These are phyloP conservation scores for Eragrostis nindensis DNA, from an alignment of 176 grass and related monocot species.

Conservation along the genomic window DNA sequence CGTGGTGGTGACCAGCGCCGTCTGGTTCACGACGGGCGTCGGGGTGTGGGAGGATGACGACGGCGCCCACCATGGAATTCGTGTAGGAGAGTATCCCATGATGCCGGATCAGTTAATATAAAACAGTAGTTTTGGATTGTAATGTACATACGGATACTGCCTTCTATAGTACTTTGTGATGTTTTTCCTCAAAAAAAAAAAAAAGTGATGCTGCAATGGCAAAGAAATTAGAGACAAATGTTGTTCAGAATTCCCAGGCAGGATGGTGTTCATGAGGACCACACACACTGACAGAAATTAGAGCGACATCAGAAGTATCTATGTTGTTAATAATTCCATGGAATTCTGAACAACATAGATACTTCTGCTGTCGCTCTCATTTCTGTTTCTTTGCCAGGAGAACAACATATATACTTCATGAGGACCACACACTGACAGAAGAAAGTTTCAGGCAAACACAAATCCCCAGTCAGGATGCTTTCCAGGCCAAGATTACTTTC, in stretches of 20 bases:
- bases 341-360: no score
- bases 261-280: no score
- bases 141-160: not conserved
- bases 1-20: constrained; percentile 46
- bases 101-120: not conserved
- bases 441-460: not conserved
- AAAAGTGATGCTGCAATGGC: not conserved
- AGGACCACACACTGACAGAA: not conserved
- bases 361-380: no score
- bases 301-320: no score
- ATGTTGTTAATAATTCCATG: no score
- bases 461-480: not conserved
- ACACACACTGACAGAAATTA: no score
- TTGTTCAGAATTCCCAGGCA: not conserved
- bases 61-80: not conserved
- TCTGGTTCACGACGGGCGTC: constrained; percentile 54
- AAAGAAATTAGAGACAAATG: not conserved
- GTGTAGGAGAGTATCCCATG: not conserved
- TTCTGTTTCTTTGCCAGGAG: no score
- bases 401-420: no score
- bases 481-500: not conserved
- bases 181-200: not conserved
- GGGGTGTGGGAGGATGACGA: constrained; percentile 74
- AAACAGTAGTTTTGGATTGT: not conserved
- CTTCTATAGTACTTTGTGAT: no score